A percentile compares a stretch with the other conserved stretches of the same genome.
These are phyloP conservation scores for Yamadazyma siamensis DNA, from an alignment of 1,139 yeast species.

Conservation along the genomic window DNA sequence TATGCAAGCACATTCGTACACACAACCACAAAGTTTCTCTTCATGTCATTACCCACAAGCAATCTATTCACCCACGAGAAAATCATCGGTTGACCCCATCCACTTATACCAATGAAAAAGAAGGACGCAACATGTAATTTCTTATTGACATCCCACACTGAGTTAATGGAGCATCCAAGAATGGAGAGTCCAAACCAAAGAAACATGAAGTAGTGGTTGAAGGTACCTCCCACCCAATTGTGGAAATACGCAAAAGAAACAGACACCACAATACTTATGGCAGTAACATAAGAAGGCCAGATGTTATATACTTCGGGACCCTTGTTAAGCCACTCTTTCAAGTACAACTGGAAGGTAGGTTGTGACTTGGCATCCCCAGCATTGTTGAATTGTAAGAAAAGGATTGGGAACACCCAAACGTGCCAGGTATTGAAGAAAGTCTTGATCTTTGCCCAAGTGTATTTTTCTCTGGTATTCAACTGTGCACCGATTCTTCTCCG, in stretches of 20 bases:
- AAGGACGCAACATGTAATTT: conserved; percentile 50
- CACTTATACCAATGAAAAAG: conserved; percentile 42
- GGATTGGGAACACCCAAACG: conserved; percentile 42
- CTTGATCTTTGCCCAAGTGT: conserved; percentile 38
- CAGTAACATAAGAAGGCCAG: conserved; percentile 46
- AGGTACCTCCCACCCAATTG: conserved; percentile 42
- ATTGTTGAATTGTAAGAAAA: conserved; percentile 51
- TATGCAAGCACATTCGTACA: conserved; percentile 50
- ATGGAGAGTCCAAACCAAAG: conserved; percentile 33
- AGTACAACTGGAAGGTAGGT: conserved; percentile 54
- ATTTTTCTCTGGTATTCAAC: conserved; percentile 40
- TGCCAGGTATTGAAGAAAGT: conserved; percentile 49
- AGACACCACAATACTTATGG: conserved; percentile 40
- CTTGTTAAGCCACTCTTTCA: conserved; percentile 38
- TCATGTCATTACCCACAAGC: conserved; percentile 45
- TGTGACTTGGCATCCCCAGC: conserved; percentile 36
- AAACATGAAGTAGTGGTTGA: conserved; percentile 34
- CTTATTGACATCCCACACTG: conserved; percentile 45
- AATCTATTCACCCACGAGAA: conserved; percentile 54
- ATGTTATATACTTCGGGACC: conserved; percentile 42
- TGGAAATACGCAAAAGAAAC: conserved; percentile 37
- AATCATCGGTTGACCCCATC: conserved; percentile 44
- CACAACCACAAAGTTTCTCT: conserved; percentile 49
- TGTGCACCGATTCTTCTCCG: conserved; percentile 46
- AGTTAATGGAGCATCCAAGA: conserved; percentile 41